Percentiles rank a stretch among this genome's conserved stretches.
phyloP scores from a whole-genome alignment of 306 rosid species.

The Cicer chorassanicum region DNA sequence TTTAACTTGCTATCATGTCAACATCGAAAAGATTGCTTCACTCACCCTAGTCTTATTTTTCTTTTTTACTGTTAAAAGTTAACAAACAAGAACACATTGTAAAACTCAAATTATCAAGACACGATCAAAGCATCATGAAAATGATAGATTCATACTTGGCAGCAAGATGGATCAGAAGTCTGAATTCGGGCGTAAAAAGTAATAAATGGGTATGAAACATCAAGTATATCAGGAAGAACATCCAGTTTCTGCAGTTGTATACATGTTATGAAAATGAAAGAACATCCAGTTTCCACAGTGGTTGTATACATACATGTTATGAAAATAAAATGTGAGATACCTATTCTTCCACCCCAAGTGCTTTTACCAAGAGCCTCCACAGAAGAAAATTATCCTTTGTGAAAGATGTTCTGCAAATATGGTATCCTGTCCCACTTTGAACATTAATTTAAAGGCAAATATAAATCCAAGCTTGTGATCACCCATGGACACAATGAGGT shows the following conservation, averaged over 20 bases:
- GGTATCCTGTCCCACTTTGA: slow-evolving; percentile 3
- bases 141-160: slow-evolving; percentile 26
- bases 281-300: not conserved
- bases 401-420: slow-evolving; percentile 18
- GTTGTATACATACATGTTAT: not conserved
- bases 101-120: slow-evolving; percentile 10
- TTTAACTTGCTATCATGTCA: slow-evolving; percentile 34
- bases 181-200: not conserved
- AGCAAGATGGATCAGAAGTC: slow-evolving; percentile 32
- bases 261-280: not conserved
- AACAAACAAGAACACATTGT: slow-evolving; percentile 1
- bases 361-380: slow-evolving; percentile 2
- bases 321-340: not conserved
- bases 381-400: not conserved
- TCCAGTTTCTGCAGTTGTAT: not conserved
- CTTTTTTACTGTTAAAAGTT: not conserved
- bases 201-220: not conserved
- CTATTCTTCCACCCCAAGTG: slow-evolving; percentile 1
- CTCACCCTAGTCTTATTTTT: slow-evolving; percentile 10
- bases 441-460: not conserved
- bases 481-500: slow-evolving; percentile 1
- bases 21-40: slow-evolving; percentile 23
- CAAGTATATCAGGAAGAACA: slow-evolving; percentile 5
- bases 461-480: not conserved
- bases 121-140: slow-evolving; percentile 24